These are phyloP conservation scores for Physcia stellaris DNA, from an alignment of 495 filamentous ascomycete genomes.

Conservation along the genomic window DNA sequence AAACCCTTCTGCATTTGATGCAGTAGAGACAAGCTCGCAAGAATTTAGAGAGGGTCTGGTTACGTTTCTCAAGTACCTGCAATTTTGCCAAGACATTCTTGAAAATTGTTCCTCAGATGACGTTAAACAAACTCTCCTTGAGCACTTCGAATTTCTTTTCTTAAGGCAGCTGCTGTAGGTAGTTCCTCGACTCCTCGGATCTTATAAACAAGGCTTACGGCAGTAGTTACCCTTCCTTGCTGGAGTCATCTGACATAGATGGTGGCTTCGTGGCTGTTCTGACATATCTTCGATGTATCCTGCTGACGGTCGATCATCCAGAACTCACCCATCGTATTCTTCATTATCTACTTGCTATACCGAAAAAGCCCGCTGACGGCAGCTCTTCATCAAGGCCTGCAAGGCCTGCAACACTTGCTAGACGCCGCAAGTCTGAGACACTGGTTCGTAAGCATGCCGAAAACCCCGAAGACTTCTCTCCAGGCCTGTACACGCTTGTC, in stretches of 20 bases:
- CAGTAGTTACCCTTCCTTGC: constrained; percentile 75
- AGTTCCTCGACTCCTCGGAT: no score
- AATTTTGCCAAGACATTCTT: constrained; percentile 97
- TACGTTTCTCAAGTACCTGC: constrained; percentile 84
- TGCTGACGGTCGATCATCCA: constrained; percentile 80
- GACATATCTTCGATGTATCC: constrained; percentile 80
- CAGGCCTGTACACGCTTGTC: constrained; percentile 80
- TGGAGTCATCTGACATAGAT: constrained; percentile 93
- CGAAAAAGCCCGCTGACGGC: constrained; percentile 28
- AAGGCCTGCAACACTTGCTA: constrained; percentile 46
- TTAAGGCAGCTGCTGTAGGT: constrained; percentile 82
- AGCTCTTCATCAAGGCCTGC: constrained; percentile 19
- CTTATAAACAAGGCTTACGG: no score
- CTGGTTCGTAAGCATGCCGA: constrained; percentile 64
- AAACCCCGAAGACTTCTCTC: constrained; percentile 57
- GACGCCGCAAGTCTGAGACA: constrained; percentile 77
- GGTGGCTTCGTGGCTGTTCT: constrained; percentile 91
- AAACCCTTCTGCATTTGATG: constrained; percentile 44
- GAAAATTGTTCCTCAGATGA: constrained; percentile 88
- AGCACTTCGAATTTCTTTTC: constrained; percentile 96
- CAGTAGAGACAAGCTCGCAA: constrained; percentile 53
- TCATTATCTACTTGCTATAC: constrained; percentile 77
- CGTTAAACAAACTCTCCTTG: constrained; percentile 80
- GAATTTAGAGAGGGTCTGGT: constrained; percentile 70
- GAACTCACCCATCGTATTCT: constrained; percentile 87